phyloP scores from a whole-genome alignment of 2,329 filamentous ascomycete species.

The Colletotrichum somersetense region DNA sequence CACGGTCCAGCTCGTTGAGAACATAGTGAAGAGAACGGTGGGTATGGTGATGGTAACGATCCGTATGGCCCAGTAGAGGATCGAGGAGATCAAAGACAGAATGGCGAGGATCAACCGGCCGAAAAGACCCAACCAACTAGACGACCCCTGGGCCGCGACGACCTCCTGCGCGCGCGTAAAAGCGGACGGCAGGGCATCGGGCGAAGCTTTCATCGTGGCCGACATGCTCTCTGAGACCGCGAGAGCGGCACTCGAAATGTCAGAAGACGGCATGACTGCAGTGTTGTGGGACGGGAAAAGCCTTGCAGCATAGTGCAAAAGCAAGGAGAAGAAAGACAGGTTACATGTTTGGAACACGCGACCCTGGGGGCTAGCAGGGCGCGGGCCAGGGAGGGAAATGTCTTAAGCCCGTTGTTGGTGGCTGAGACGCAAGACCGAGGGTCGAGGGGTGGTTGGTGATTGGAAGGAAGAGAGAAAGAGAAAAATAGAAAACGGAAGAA shows the following conservation, averaged over 20 bases:
- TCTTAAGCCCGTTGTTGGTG: slow-evolving; percentile 32
- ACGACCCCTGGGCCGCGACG: slow-evolving; percentile 54
- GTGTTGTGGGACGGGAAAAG: slow-evolving; percentile 22
- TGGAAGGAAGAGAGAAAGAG: slow-evolving; percentile 30
- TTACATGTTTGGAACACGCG: slow-evolving; percentile 38
- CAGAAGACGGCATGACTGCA: slow-evolving; percentile 56
- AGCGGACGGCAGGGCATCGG: slow-evolving; percentile 52
- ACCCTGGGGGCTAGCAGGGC: slow-evolving; percentile 28
- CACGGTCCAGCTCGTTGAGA: slow-evolving; percentile 93
- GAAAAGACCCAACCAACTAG: slow-evolving; percentile 70
- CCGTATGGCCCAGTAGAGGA: slow-evolving; percentile 84
- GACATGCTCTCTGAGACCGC: slow-evolving; percentile 52
- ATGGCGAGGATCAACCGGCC: slow-evolving; percentile 67
- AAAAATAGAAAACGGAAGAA: slow-evolving; percentile 34
- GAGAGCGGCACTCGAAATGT: slow-evolving; percentile 54
- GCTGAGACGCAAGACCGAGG: slow-evolving; percentile 35
- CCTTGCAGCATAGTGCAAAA: slow-evolving; percentile 41
- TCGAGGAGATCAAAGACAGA: slow-evolving; percentile 67
- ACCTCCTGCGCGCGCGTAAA: slow-evolving; percentile 55
- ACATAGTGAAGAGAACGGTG: slow-evolving; percentile 87
- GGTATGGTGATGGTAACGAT: slow-evolving; percentile 91
- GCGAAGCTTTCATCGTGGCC: slow-evolving; percentile 49
- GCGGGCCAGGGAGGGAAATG: slow-evolving; percentile 26
- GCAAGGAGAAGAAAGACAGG: slow-evolving; percentile 30
- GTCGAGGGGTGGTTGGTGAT: slow-evolving; percentile 34